Conservation (phyloP, 1,284 basidiomycete species). For the Termitomyces sp. region DNA sequence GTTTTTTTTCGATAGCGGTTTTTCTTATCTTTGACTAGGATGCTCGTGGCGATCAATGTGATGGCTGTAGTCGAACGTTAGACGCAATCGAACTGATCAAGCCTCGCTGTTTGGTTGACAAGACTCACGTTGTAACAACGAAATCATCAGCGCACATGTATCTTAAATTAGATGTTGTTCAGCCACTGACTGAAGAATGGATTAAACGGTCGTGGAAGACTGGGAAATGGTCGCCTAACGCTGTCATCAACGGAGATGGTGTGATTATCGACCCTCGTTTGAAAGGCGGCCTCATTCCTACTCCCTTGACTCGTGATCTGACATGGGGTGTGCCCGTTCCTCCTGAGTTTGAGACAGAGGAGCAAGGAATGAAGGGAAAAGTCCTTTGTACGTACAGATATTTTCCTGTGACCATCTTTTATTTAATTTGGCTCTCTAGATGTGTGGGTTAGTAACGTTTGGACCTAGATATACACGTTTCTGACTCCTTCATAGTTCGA, state of each 20-base stretch:
- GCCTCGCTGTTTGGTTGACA: conserved; percentile 91
- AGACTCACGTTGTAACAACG: conserved; percentile 72
- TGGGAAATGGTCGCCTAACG: conserved; percentile 90
- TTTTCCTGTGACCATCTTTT: neutral
- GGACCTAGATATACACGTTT: conserved; percentile 10
- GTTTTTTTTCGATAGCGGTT: neutral
- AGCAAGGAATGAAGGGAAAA: conserved; percentile 86
- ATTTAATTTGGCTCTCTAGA: conserved; percentile 12
- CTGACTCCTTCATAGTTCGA: conserved; percentile 67
- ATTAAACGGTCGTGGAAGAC: conserved; percentile 75
- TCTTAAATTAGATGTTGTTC: conserved; percentile 80
- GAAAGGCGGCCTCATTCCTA: conserved; percentile 82
- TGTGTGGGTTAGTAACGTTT: conserved; percentile 21
- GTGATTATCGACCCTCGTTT: conserved; percentile 89
- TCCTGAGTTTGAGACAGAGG: conserved; percentile 60
- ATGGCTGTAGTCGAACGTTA: conserved; percentile 88
- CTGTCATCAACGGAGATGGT: conserved; percentile 82
- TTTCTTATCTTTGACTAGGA: conserved; percentile 49
- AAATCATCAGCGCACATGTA: conserved; percentile 93
- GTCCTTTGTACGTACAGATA: conserved; percentile 77
- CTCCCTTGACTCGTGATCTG: conserved; percentile 91
- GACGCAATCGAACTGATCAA: conserved; percentile 93
- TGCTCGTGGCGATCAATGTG: conserved; percentile 98
- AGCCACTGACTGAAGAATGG: conserved; percentile 86
- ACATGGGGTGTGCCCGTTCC: conserved; percentile 96